Conservation (phyloP, 2,329 filamentous ascomycete genomes). For the Exophiala sp. region DNA sequence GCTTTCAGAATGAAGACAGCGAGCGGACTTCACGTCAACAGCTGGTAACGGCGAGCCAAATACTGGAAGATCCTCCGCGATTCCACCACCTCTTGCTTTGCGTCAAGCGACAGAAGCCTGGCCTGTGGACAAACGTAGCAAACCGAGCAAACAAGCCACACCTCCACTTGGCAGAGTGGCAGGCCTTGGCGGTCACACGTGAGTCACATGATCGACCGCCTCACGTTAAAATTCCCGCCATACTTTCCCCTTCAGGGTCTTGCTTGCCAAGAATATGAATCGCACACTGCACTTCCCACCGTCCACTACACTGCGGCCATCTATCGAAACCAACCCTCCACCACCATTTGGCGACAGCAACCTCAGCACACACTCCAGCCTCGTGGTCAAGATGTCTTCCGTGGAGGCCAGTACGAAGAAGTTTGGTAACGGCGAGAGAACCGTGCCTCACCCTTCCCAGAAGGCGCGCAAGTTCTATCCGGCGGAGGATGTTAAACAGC, state of each 20-base stretch:
- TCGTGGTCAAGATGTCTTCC: conserved; percentile 49
- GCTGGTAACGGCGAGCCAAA: neutral
- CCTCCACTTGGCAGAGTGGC: neutral
- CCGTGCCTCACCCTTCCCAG: conserved; percentile 76
- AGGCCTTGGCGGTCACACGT: neutral
- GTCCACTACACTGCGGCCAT: neutral
- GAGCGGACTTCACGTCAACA: neutral
- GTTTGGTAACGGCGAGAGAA: conserved; percentile 94
- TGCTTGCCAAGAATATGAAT: conserved; percentile 6
- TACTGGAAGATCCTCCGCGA: neutral
- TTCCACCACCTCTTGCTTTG: neutral
- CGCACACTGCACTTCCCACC: conserved; percentile 4
- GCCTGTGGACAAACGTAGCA: neutral
- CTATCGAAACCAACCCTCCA: neutral
- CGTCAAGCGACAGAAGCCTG: neutral
- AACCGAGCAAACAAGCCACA: neutral
- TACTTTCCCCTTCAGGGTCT: neutral
- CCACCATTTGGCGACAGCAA: conserved; percentile 3
- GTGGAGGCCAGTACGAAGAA: conserved; percentile 67
- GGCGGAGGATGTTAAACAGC: conserved; percentile 79
- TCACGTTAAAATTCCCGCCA: neutral
- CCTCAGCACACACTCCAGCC: conserved; percentile 8
- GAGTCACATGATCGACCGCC: conserved; percentile 1
- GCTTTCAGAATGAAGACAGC: neutral
- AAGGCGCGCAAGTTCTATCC: conserved; percentile 99